A percentile compares a stretch with the other conserved stretches of the same genome.
These are phyloP conservation scores for Mycosphaerella sp. DNA, from an alignment of 2,329 filamentous ascomycete species.

Conservation along the genomic window DNA sequence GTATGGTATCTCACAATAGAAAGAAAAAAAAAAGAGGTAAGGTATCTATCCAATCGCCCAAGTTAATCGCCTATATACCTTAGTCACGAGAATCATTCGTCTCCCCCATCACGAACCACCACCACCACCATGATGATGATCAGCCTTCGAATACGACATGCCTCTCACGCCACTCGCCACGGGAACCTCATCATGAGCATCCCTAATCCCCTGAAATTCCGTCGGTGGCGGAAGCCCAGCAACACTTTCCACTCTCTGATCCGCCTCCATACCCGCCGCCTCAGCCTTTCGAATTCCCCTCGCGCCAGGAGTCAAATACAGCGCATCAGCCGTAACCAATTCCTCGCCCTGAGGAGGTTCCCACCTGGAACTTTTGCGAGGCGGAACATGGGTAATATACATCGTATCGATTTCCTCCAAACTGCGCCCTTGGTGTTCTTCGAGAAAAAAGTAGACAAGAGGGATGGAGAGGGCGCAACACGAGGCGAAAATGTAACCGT, in stretches of 20 bases:
- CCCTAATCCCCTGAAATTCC: slow-evolving; percentile 26
- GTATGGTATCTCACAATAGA: no score
- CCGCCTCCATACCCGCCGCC: slow-evolving; percentile 29
- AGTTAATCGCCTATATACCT: no score
- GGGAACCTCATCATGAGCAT: slow-evolving; percentile 25
- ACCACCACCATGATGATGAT: neutral
- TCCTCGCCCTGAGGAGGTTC: slow-evolving; percentile 30
- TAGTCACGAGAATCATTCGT: no score
- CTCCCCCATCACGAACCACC: no score
- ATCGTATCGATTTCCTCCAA: slow-evolving; percentile 76
- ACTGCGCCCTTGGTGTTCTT: slow-evolving; percentile 64
- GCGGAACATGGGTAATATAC: slow-evolving; percentile 49
- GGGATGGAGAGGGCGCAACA: slow-evolving; percentile 60
- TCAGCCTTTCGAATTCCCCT: slow-evolving; percentile 31
- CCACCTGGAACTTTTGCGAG: slow-evolving; percentile 33
- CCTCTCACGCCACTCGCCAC: slow-evolving; percentile 25
- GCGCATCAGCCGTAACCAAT: slow-evolving; percentile 27
- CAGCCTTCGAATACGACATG: slow-evolving; percentile 18
- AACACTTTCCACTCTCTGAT: slow-evolving; percentile 20
- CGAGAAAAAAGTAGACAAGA: slow-evolving; percentile 70
- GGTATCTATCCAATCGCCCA: no score
- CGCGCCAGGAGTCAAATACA: slow-evolving; percentile 29
- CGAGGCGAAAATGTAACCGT: slow-evolving; percentile 69
- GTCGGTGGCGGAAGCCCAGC: slow-evolving; percentile 20
- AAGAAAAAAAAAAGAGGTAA: no score